Conservation (phyloP, 768 basidiomycete species). For the Boletus tylopilopsis region DNA sequence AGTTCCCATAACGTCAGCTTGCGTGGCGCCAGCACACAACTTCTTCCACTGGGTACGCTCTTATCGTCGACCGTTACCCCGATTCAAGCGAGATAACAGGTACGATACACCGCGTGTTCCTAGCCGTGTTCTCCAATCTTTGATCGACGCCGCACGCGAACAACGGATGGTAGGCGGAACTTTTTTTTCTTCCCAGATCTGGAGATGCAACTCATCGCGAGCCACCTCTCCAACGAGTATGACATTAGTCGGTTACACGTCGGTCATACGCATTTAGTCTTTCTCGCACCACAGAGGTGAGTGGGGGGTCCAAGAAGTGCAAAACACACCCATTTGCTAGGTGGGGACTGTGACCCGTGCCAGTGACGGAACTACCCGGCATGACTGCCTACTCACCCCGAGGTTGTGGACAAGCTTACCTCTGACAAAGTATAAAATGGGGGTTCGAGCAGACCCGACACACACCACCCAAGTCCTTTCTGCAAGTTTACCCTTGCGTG, state of each 20-base stretch:
- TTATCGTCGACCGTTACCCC: conserved; percentile 5
- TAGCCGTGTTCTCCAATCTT: conserved; percentile 1
- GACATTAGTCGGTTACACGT: background rate
- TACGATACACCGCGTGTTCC: background rate
- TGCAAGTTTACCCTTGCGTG: background rate
- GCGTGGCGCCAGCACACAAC: background rate
- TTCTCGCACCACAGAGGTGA: background rate
- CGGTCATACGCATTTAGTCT: background rate
- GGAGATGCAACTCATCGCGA: background rate
- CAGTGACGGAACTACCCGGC: too few species aligned
- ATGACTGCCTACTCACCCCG: too few species aligned
- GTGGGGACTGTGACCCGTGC: too few species aligned
- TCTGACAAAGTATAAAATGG: conserved; percentile 19
- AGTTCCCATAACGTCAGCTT: too few species aligned
- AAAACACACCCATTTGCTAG: too few species aligned
- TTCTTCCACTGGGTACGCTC: background rate
- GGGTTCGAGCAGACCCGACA: conserved; percentile 1
- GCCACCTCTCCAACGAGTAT: background rate
- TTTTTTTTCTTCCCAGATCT: background rate
- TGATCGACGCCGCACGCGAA: conserved; percentile 8
- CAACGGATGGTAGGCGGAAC: conserved; percentile 1
- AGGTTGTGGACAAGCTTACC: background rate
- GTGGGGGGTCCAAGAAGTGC: background rate
- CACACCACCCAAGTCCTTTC: background rate
- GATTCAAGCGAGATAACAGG: background rate